Evolutionary conservation across 2,329 filamentous ascomycete genomes (phyloP), one percentile per base, ranked within the genome.

Genomic region (Annulohypoxylon truncatum): DNA sequence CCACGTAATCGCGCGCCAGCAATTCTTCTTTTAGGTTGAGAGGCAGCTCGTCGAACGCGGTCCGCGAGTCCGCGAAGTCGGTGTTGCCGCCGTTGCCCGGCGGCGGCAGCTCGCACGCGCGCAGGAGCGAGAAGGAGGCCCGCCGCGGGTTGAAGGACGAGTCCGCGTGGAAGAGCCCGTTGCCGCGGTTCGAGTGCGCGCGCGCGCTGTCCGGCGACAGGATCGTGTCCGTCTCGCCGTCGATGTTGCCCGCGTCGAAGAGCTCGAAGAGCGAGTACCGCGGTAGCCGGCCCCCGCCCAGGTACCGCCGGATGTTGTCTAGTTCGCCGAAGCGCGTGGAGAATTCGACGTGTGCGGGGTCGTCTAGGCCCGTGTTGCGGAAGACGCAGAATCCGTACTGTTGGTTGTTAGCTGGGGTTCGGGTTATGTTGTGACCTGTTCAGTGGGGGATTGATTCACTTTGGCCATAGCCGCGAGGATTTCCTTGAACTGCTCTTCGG

Each of bases 221-320:
- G 2, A 71, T 56, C 0, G 13, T 18, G 24, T 50, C 56, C 4
- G 56, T 66, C 13, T 85, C 80, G 1, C 79, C 78, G 51, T 85
- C 81, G 10, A 87, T 76, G 73, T 89, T 89, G 54, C 83, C 80
- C 0, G 85, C 85, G 68, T 89, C 87, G 72, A 88, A 88, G 0
- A 89, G 79, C 72, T 88, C 83, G 42, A 80, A 77, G 64, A 83
- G 79, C 1, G 75, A 70, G 66, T 85, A 82, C 18, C 85, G 82
- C 61, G 82, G 79, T 69, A 81, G 79, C 44, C 83, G 80, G 13
- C 82, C 84, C 0, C 76, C 77, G 1, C 75, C 76, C 6, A 83
- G 76, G 75, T 84, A 87, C 0, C 82, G 84, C 15, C 76, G 80
- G 29, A 86, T 80, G 71, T 87, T 82, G 75, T 89, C 86, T 0